phyloP scores from a whole-genome alignment of 805 yeast species.

The Metschnikowia colocasiae region DNA sequence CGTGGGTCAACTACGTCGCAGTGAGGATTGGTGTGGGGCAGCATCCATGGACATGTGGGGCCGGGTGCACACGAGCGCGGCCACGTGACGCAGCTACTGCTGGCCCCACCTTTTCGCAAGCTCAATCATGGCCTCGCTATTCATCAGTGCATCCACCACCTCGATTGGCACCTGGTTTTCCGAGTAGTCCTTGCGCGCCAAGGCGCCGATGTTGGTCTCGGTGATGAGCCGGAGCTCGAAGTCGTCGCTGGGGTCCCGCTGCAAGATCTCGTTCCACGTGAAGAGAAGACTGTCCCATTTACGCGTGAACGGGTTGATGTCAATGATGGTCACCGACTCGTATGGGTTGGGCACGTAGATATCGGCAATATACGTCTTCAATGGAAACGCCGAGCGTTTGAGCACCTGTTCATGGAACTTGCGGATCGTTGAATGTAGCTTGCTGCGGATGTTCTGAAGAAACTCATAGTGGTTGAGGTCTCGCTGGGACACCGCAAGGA shows the following conservation, averaged over 20 bases:
- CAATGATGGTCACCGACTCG: constrained; percentile 64
- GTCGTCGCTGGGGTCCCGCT: constrained; percentile 28
- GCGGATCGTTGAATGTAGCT: constrained; percentile 46
- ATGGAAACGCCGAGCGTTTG: constrained; percentile 22
- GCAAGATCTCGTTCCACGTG: constrained; percentile 75
- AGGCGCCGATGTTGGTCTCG: constrained; percentile 66
- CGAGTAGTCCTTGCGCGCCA: constrained; percentile 77
- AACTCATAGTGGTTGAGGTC: constrained; percentile 82
- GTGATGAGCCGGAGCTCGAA: constrained; percentile 64
- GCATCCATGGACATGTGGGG: too few relatives aligned
- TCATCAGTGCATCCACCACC: constrained; percentile 76
- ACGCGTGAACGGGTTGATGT: constrained; percentile 80
- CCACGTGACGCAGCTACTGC: background rate
- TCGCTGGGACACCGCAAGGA: constrained; percentile 79
- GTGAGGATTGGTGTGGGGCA: background rate
- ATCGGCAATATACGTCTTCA: constrained; percentile 60
- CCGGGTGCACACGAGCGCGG: background rate
- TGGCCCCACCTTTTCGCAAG: constrained; percentile 56
- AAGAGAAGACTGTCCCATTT: constrained; percentile 75
- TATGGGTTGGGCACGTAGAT: constrained; percentile 78
- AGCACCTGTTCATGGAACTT: constrained; percentile 51
- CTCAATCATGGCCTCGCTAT: constrained; percentile 66
- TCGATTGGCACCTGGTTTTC: constrained; percentile 92
- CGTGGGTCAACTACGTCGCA: too few relatives aligned
- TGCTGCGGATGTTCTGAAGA: constrained; percentile 48